Percentiles rank a stretch among this genome's conserved stretches.
Conservation (phyloP, 805 yeast genomes). For the Clavispora carvajalis region DNA sequence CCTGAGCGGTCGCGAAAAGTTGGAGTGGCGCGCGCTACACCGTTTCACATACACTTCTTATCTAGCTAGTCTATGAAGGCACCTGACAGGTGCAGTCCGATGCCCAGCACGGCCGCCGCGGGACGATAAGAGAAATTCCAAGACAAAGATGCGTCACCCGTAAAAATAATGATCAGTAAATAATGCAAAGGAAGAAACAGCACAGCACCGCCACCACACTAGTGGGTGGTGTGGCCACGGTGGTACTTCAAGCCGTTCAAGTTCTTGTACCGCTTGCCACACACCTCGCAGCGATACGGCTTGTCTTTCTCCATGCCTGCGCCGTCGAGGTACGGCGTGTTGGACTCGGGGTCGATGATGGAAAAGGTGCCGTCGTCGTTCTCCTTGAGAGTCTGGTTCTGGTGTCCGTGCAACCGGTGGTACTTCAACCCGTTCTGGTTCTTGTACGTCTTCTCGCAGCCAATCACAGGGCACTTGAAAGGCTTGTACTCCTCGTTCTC, state of each 20-base stretch:
- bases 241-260: conserved; percentile 95
- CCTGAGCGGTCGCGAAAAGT: no score
- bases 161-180: neutral
- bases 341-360: conserved; percentile 85
- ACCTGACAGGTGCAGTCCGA: neutral
- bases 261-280: conserved; percentile 96
- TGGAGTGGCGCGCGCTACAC: neutral
- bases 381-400: conserved; percentile 84
- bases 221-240: conserved; percentile 94
- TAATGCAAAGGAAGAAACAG: conserved; percentile 2
- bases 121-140: neutral
- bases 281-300: conserved; percentile 96
- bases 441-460: conserved; percentile 95
- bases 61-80: neutral
- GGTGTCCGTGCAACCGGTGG: conserved; percentile 95
- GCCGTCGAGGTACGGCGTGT: conserved; percentile 88
- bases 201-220: no score
- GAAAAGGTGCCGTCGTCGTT: conserved; percentile 92
- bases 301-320: conserved; percentile 95
- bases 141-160: neutral
- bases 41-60: neutral
- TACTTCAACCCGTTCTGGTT: conserved; percentile 96
- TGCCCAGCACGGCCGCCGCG: no score
- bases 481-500: conserved; percentile 93
- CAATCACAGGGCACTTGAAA: conserved; percentile 94